phyloP scores from a whole-genome alignment of 2,329 filamentous ascomycete genomes.

The Penicillium sp. region DNA sequence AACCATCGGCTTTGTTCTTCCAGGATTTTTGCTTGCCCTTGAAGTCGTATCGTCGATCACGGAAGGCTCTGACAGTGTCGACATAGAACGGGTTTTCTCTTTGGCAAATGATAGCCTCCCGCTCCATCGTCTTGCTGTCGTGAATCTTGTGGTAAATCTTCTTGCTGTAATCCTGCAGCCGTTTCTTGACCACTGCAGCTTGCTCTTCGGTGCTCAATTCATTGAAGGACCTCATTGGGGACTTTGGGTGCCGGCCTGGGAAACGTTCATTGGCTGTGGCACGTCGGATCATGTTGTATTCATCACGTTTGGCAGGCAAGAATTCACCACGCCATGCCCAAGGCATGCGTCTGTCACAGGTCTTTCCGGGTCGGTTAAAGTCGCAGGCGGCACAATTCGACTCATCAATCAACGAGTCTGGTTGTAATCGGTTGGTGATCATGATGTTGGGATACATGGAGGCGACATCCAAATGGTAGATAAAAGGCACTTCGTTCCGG shows the following conservation, averaged over 20 bases:
- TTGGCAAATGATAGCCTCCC: constrained; percentile 96
- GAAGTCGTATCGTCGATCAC: constrained; percentile 95
- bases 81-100: constrained; percentile 98
- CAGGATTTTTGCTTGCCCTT: constrained; percentile 96
- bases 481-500: constrained; percentile 73
- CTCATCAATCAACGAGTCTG: constrained; percentile 97
- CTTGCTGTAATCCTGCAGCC: constrained; percentile 84
- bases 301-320: constrained; percentile 85
- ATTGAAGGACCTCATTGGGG: constrained; percentile 64
- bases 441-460: constrained; percentile 99
- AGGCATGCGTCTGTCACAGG: constrained; percentile 83
- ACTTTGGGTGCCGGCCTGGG: constrained; percentile 65
- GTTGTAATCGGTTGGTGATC: constrained; percentile 95
- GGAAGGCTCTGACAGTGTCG: constrained; percentile 87
- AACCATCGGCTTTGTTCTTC: constrained; percentile 86
- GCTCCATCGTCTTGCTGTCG: constrained; percentile 80
- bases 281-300: constrained; percentile 98
- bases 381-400: constrained; percentile 95
- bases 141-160: constrained; percentile 99
- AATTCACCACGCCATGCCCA: constrained; percentile 99
- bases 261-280: constrained; percentile 88
- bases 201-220: constrained; percentile 77
- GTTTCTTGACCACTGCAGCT: constrained; percentile 68
- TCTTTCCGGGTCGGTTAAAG: constrained; percentile 95
- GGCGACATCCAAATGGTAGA: constrained; percentile 96